phyloP scores from a whole-genome alignment of 129 eudicot genomes.

The Chrysanthemum lavandulifolium region DNA sequence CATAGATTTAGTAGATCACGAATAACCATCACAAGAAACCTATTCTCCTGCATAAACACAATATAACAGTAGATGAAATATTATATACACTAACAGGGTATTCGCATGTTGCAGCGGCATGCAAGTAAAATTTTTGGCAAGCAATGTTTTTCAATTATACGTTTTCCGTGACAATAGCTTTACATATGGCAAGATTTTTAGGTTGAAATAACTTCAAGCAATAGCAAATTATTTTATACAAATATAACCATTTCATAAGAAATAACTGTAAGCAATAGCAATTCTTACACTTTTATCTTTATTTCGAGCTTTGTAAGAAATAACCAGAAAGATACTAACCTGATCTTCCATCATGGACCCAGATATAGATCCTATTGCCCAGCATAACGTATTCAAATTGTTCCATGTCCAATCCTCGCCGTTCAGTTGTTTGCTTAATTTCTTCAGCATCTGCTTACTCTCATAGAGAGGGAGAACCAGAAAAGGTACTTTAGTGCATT shows the following conservation, averaged over 20 bases:
- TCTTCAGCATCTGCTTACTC: slow-evolving; percentile 68
- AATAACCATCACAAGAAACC: slow-evolving; percentile 97
- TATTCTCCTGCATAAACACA: slow-evolving; percentile 68
- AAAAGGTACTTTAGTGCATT: background rate
- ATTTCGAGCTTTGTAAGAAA: too few species aligned
- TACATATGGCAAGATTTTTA: too few species aligned
- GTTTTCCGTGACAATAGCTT: too few species aligned
- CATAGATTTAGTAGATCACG: slow-evolving; percentile 92
- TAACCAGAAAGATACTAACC: slow-evolving; percentile 30
- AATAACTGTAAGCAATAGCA: too few species aligned
- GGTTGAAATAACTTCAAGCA: too few species aligned
- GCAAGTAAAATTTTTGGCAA: too few species aligned
- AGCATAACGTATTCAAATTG: slow-evolving; percentile 92
- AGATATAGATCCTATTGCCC: slow-evolving; percentile 99
- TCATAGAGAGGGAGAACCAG: too few species aligned
- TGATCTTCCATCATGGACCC: slow-evolving; percentile 99
- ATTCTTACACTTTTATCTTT: too few species aligned
- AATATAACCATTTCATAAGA: too few species aligned
- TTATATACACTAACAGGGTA: background rate
- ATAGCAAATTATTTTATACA: too few species aligned
- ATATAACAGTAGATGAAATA: background rate
- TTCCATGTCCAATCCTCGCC: slow-evolving; percentile 99
- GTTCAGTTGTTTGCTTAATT: slow-evolving; percentile 71
- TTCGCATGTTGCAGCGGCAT: too few species aligned
- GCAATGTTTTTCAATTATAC: too few species aligned